Evolutionary conservation across 73 alveolate genomes (phyloP), one percentile per base, ranked within the genome.

Genomic region (Loxodes magnus): DNA sequence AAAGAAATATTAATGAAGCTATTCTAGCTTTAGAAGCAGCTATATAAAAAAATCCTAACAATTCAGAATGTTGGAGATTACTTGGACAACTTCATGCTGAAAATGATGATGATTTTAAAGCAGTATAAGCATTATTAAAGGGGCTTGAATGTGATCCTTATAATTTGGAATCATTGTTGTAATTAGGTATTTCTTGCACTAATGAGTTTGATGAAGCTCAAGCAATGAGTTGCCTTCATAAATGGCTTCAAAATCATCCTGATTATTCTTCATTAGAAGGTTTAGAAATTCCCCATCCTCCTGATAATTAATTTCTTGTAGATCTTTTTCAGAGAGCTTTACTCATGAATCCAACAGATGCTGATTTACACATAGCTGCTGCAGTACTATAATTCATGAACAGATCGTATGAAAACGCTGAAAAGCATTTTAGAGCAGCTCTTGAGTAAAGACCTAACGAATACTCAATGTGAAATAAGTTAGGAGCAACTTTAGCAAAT

Each of bases 401-500:
- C 22, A 57, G 77, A 2, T 71, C 39, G 63, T 28, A 16, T 20
- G 78, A 39, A 21, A 89, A 90, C 23, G 61, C 56, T 26, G 46
- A 46, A 16, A 27, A 54, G 21, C 61, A 66, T 56, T 82, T 88
- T 3, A 42, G 64, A 33, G 62, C 41, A 34, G 62, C 78, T n/a
- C 39, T 87, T 67, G 35, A 74, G 64, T 22, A 56, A 43, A 46
- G 51, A 91, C 26, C 59, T 67, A 30, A 79, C 69, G 93, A 87
- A 62, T 75, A 80, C 48, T 57, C 82, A 15, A 50, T 87, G 5
- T 87, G 97, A 93, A 87, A 87, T 65, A 77, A 78, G 51, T 70
- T 64, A 23, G 97, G 97, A n/a, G 97, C 97, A 4, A 81, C 94
- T 3, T 65, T 82, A 9, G 95, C 97, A 2, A 78, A 87, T 35